Conservation (phyloP, 768 basidiomycete genomes). For the Trametes sanguinea region DNA sequence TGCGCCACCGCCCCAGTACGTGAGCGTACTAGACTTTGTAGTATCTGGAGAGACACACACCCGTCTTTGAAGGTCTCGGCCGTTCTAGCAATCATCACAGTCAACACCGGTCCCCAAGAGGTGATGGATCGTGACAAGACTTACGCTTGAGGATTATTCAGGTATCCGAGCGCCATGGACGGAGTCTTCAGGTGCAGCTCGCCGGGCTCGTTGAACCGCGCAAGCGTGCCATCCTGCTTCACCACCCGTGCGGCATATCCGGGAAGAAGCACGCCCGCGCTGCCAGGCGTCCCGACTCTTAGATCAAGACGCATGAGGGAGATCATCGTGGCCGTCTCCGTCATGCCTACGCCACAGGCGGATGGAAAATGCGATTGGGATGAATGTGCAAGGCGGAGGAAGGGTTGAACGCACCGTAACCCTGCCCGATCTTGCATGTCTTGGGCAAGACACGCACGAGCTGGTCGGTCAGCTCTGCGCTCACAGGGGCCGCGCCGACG, state of each 20-base stretch:
- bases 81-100: constrained; percentile 43
- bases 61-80: constrained; percentile 67
- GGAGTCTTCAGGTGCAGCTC: constrained; percentile 54
- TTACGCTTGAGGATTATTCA: constrained; percentile 62
- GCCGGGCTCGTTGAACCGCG: constrained; percentile 56
- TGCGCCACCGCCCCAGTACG: not conserved
- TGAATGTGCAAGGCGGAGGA: not conserved
- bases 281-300: constrained; percentile 55
- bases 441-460: constrained; percentile 52
- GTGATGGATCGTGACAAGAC: constrained; percentile 24
- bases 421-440: constrained; percentile 54
- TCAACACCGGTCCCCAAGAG: not conserved
- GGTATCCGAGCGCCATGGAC: constrained; percentile 45
- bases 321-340: constrained; percentile 59
- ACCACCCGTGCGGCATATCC: constrained; percentile 57
- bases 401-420: constrained; percentile 44
- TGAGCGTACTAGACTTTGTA: no score
- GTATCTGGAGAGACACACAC: constrained; percentile 33
- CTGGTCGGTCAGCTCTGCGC: constrained; percentile 38
- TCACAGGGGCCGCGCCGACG: constrained; percentile 39
- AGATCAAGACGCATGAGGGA: constrained; percentile 49
- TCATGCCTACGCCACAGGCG: constrained; percentile 52
- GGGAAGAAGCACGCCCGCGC: constrained; percentile 50
- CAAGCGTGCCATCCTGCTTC: constrained; percentile 58
- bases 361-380: not conserved